Base-by-base conservation (phyloP, 2,329 filamentous ascomycete genomes). In the Fusarium sp. region DNA sequence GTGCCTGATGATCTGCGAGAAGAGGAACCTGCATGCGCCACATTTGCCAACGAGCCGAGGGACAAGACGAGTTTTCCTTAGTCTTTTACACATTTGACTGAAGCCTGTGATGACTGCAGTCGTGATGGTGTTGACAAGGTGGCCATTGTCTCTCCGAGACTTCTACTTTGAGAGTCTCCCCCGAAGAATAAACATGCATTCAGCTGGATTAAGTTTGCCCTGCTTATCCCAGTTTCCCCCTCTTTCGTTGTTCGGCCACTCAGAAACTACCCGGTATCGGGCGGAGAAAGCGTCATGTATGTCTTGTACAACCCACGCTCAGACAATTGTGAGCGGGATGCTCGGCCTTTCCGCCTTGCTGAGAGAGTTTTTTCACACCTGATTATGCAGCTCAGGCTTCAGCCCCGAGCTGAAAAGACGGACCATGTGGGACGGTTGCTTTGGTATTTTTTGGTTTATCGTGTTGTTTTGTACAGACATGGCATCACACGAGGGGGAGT, bases 21-120 rank as follows among this genome's bases (percentile, higher is more conserved):
- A 29, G 54, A 13, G n/a, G 59, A 45, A 63, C 66, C 75, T 77
- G 75, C 74, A 76, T 56, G 52, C 67, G 68, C 60, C 70, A 72
- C 73, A 62, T 38, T 65, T 36, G 59, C 50, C 63, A 59, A 40
- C 25, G 36, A 68, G 68, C 75, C 75, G 75, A 77, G 75, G 75
- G 62, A 76, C 65, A 68, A 66, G 52, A 22, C 14, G n/a, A 61
- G 38, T 20, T 33, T 42, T 18, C 11, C 40, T 25, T 59, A 4
- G 22, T 8, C 11, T 38, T 58, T 63, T 36, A 33, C 47, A 57
- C 66, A 36, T 38, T 38, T 63, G 54, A 57, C 61, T 47, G 47
- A 74, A 73, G 75, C 75, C 66, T 71, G 71, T 77, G 71, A 75
- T 73, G 72, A n/a, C 33, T 52, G 42, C 63, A 36, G 11, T 74